Evolutionary conservation across 2,329 filamentous ascomycete genomes (phyloP).

Genomic region (Fusarium setosum): DNA sequence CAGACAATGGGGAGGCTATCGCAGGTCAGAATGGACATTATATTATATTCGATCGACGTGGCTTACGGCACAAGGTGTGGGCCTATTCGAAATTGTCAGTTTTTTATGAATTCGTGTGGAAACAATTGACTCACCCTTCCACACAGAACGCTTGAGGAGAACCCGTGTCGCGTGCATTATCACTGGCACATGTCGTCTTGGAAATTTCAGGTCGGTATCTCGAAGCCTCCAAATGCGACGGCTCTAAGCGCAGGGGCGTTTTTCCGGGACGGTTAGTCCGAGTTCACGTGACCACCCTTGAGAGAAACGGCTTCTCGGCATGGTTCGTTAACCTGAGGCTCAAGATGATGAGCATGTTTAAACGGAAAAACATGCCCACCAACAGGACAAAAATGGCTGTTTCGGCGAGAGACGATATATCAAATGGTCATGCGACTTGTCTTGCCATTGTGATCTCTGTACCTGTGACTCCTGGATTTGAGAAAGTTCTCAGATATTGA

Average conservation of each 20-base stretch:
- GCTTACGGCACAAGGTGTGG: constrained; percentile 66
- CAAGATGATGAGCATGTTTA: not conserved
- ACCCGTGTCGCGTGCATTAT: constrained; percentile 77
- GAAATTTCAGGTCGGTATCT: constrained; percentile 36
- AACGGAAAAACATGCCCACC: constrained; percentile 33
- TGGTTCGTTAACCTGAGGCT: constrained; percentile 18
- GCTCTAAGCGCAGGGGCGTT: constrained; percentile 11
- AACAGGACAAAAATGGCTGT: constrained; percentile 23
- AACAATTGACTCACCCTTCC: constrained; percentile 75
- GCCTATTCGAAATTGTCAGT: constrained; percentile 49
- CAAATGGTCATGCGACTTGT: constrained; percentile 4
- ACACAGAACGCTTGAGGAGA: constrained; percentile 81
- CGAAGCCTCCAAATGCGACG: constrained; percentile 33
- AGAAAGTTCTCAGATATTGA: not conserved
- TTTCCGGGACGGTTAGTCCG: constrained; percentile 35
- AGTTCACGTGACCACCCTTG: constrained; percentile 19
- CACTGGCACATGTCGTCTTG: constrained; percentile 39
- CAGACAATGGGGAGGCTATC: constrained; percentile 72
- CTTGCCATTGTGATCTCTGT: not conserved
- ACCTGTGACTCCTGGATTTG: not conserved
- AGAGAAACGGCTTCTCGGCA: constrained; percentile 18
- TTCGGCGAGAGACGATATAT: constrained; percentile 19
- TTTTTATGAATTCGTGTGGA: not conserved
- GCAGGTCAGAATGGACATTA: constrained; percentile 40
- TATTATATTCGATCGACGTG: constrained; percentile 7